Base-by-base conservation (phyloP, 139 green algal genomes). In the Chlamydomonas sp. region DNA sequence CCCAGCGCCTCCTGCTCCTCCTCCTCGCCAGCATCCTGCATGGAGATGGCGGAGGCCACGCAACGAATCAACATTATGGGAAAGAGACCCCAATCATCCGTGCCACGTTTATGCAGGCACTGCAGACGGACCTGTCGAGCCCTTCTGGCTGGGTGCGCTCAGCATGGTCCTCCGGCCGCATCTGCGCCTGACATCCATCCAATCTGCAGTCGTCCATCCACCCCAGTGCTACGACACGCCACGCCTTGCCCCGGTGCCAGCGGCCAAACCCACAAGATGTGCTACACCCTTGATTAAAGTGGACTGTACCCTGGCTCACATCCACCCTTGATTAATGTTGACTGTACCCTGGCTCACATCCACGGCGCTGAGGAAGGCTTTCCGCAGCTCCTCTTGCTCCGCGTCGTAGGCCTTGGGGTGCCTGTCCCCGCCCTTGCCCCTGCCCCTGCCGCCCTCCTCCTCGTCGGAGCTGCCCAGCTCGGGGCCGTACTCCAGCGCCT, bases 351-450 rank as follows among this genome's bases (percentile, higher is more conserved):
- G 20, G 18, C 83, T 7, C 59, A 86, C 81, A 61, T 58, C 61
- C 10, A 79, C 91, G 20, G 87, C 90, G 61, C 61, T 58, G 62
- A 96, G 88, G 79, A 98, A 98, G 15, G 90, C 93, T 7, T 85
- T 60, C 66, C 95, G 96, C 59, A 98, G 89, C 7, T 90, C 78
- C 76, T 95, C 79, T 91, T 98, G 96, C 89, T 98, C 96, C 79
- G 94, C 72, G 1, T 91, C 91, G 66, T 98, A 99, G 0, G 94
- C 91, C 73, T 90, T 88, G 72, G 86, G 69, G 69, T 85, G 57
- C 20, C 80, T 60, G 66, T 75, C 12, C 59, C 71, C 5, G 3
- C 16, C 61, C 18, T 80, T 82, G 16, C 87, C 83, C 18, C 58
- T 78, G 7, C 86, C 78, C 31, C 31, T 49, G 10, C 14, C 79